Conservation (phyloP, 2,329 filamentous ascomycete species). For the Clonostachys chloroleuca region DNA sequence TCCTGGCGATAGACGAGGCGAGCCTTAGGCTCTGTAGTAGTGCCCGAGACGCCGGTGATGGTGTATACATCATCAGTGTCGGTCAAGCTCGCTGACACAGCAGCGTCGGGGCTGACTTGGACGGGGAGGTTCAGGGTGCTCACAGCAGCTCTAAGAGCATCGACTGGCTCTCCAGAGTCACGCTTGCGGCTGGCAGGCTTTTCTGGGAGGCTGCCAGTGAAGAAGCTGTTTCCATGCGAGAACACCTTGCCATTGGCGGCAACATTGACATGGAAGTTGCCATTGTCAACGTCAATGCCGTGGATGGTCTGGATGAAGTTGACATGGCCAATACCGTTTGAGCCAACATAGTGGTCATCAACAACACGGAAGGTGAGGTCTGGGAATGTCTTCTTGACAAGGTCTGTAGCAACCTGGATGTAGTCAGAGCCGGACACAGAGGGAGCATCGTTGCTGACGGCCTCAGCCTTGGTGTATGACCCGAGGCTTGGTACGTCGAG, state of each 20-base stretch:
- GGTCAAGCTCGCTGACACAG: conserved; percentile 10
- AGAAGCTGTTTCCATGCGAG: conserved; percentile 48
- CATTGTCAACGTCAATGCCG: conserved; percentile 56
- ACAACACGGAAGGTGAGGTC: conserved; percentile 42
- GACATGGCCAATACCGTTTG: conserved; percentile 51
- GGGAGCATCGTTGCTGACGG: conserved; percentile 11
- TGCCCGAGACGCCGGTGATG: conserved; percentile 43
- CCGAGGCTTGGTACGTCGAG: conserved; percentile 17
- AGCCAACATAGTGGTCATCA: conserved; percentile 46
- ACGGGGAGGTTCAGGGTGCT: conserved; percentile 23
- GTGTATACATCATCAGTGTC: conserved; percentile 20
- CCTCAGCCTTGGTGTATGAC: conserved; percentile 21
- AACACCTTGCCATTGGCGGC: conserved; percentile 48
- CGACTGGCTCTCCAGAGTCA: conserved; percentile 33
- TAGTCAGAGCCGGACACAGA: conserved; percentile 19
- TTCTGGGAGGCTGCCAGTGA: conserved; percentile 34
- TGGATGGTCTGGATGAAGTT: conserved; percentile 56
- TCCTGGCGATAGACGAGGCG: conserved; percentile 44
- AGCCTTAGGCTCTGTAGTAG: conserved; percentile 46
- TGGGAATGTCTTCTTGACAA: conserved; percentile 31
- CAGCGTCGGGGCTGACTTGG: conserved; percentile 14
- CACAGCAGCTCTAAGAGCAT: conserved; percentile 35
- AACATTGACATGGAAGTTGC: conserved; percentile 57
- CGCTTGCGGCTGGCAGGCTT: conserved; percentile 28
- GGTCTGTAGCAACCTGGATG: conserved; percentile 35